Evolutionary conservation across 2,329 filamentous ascomycete species (phyloP).

Genomic region (Xylariaceae sp.): DNA sequence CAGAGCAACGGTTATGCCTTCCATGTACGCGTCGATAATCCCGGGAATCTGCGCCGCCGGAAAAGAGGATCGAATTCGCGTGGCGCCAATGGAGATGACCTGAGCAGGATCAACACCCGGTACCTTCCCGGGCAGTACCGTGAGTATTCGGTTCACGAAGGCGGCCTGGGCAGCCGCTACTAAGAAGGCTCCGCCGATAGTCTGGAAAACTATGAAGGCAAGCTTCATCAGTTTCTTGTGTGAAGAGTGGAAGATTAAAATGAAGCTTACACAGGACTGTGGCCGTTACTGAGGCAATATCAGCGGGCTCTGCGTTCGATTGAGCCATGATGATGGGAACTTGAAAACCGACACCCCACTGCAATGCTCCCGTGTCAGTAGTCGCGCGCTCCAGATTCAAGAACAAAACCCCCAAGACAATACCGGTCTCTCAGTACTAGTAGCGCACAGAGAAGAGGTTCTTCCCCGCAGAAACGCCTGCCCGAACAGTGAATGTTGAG

Average conservation of each 20-base stretch:
- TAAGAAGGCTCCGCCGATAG: background rate
- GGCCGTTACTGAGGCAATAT: background rate
- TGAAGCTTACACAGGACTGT: background rate
- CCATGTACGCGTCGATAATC: background rate
- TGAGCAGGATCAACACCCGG: background rate
- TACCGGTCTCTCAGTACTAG: too few species aligned
- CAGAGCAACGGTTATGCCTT: background rate
- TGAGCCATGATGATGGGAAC: background rate
- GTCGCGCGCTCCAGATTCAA: too few species aligned
- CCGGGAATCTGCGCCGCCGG: background rate
- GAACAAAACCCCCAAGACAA: too few species aligned
- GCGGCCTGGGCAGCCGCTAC: background rate
- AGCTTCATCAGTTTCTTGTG: background rate
- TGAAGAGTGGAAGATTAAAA: too few species aligned
- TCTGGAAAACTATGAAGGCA: background rate
- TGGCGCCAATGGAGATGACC: background rate
- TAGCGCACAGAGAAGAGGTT: too few species aligned
- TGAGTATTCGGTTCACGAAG: background rate
- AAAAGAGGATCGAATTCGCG: background rate
- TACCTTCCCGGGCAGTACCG: background rate
- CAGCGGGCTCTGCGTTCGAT: background rate
- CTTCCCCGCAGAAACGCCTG: too few species aligned
- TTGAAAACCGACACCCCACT: background rate
- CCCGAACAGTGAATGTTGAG: conserved; percentile 28
- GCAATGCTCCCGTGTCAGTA: too few species aligned